phyloP scores from a whole-genome alignment of 2,329 filamentous ascomycete genomes.

The Claviceps africana region DNA sequence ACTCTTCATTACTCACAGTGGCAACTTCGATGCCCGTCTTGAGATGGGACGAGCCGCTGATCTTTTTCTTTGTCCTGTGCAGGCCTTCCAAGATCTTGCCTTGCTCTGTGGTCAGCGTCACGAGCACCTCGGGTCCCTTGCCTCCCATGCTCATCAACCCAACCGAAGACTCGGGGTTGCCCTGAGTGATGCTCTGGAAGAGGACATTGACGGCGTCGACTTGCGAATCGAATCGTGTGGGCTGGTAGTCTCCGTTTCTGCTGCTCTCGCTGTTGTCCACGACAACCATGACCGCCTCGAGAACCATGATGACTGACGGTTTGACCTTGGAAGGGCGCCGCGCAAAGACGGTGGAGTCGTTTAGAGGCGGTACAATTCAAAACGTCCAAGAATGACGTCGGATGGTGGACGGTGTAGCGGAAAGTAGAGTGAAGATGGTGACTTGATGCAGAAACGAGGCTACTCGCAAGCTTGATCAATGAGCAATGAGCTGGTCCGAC shows the following conservation, averaged over 20 bases:
- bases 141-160: constrained; percentile 98
- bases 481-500: constrained; percentile 9
- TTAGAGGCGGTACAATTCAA: no score
- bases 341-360: background rate
- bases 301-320: constrained; percentile 62
- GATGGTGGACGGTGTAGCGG: background rate
- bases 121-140: constrained; percentile 91
- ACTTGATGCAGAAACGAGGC: constrained; percentile 3
- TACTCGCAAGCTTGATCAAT: constrained; percentile 2
- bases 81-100: constrained; percentile 88
- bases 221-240: constrained; percentile 92
- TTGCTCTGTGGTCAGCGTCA: constrained; percentile 89
- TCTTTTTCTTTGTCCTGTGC: constrained; percentile 80
- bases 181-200: constrained; percentile 88
- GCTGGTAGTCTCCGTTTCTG: constrained; percentile 85
- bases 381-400: background rate
- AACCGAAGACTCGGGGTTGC: constrained; percentile 92
- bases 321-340: constrained; percentile 5
- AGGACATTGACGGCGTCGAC: constrained; percentile 88
- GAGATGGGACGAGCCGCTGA: constrained; percentile 75
- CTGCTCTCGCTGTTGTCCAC: constrained; percentile 99
- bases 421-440: background rate
- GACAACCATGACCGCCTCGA: constrained; percentile 99
- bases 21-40: constrained; percentile 93
- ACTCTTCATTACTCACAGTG: constrained; percentile 46